Evolutionary conservation across 805 yeast species (phyloP).

Genomic region (Candida tallmaniae): DNA sequence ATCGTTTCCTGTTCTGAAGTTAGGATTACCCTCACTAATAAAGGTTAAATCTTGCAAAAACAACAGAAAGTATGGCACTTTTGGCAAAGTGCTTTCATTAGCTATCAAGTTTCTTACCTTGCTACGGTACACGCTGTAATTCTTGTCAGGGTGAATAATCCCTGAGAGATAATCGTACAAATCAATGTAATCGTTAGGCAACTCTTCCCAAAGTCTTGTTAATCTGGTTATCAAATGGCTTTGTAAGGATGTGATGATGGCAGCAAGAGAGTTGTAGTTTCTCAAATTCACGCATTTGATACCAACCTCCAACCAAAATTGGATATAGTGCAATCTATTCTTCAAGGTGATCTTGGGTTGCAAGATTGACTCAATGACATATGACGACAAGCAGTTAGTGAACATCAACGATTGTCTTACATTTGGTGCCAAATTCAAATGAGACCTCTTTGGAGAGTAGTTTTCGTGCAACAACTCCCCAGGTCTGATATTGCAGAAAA

Average conservation of each 20-base stretch:
- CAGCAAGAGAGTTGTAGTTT: conserved; percentile 75
- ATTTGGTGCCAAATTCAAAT: conserved; percentile 57
- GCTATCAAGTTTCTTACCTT: conserved; percentile 51
- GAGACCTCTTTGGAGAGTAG: conserved; percentile 55
- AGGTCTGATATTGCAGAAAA: conserved; percentile 59
- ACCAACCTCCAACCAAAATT: conserved; percentile 71
- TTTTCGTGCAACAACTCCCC: conserved; percentile 65
- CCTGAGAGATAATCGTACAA: conserved; percentile 60
- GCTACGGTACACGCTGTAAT: conserved; percentile 63
- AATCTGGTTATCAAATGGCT: conserved; percentile 66
- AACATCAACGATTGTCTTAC: conserved; percentile 58
- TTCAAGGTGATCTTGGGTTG: conserved; percentile 46
- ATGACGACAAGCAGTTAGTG: conserved; percentile 68
- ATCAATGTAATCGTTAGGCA: conserved; percentile 57
- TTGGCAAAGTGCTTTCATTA: conserved; percentile 51
- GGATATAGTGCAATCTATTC: conserved; percentile 50
- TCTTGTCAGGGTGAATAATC: conserved; percentile 71
- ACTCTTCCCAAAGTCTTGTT: conserved; percentile 51
- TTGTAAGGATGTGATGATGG: conserved; percentile 73
- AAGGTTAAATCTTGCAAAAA: conserved; percentile 77
- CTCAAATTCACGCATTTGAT: conserved; percentile 67
- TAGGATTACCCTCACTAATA: conserved; percentile 77
- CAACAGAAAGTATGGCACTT: conserved; percentile 72
- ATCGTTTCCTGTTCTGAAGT: conserved; percentile 55
- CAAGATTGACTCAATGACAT: conserved; percentile 65